Conservation (phyloP, 2,329 filamentous ascomycete genomes). For the Arthrobotrys conoides region DNA sequence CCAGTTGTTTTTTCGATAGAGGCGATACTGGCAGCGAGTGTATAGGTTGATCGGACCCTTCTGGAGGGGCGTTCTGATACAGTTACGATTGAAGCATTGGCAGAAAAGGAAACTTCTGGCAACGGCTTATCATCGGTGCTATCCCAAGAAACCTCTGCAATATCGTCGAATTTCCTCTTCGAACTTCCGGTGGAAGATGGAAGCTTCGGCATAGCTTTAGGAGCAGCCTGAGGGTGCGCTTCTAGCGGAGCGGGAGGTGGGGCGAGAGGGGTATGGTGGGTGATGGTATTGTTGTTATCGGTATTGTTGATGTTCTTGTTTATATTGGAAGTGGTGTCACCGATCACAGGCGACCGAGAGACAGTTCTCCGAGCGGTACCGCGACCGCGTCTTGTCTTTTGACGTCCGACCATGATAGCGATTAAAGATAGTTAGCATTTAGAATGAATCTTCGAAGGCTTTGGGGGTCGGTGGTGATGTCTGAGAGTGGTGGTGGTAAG, state of each 20-base stretch:
- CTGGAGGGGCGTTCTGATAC: slow-evolving; percentile 54
- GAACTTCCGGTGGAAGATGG: slow-evolving; percentile 29
- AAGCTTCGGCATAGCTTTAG: slow-evolving; percentile 21
- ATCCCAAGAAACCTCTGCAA: slow-evolving; percentile 42
- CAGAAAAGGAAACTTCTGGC: slow-evolving; percentile 46
- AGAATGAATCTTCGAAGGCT: slow-evolving; percentile 7
- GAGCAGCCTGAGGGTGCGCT: slow-evolving; percentile 1
- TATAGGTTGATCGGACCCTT: slow-evolving; percentile 44
- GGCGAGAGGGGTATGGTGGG: slow-evolving; percentile 37
- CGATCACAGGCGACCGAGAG: slow-evolving; percentile 41
- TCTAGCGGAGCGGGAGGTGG: slow-evolving; percentile 18
- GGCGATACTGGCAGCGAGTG: slow-evolving; percentile 53
- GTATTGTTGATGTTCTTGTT: not conserved
- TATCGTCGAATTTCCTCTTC: slow-evolving; percentile 55
- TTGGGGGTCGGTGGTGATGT: not conserved
- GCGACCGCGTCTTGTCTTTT: slow-evolving; percentile 47
- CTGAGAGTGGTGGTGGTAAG: not conserved
- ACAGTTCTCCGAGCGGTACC: slow-evolving; percentile 36
- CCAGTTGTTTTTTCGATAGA: slow-evolving; percentile 52
- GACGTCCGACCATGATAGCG: slow-evolving; percentile 48
- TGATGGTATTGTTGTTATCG: not conserved
- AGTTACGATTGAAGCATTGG: slow-evolving; percentile 52
- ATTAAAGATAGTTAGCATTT: slow-evolving; percentile 28
- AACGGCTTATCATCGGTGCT: slow-evolving; percentile 31
- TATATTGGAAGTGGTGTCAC: slow-evolving; percentile 26